Evolutionary conservation across 164 flowering plant genomes (phyloP).

Genomic region (Saururus chinensis): DNA sequence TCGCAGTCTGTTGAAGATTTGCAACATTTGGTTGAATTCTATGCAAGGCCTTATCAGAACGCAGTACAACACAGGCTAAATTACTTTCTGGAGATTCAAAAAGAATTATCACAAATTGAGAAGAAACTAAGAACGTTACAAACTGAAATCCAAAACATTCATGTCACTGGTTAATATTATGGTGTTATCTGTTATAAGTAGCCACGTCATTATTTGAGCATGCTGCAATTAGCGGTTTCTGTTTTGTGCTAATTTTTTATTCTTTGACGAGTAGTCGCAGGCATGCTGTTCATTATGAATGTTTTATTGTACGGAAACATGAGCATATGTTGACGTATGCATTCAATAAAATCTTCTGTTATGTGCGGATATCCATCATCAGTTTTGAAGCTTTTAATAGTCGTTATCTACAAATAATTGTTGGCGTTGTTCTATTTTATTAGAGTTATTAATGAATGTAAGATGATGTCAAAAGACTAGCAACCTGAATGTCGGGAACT

Average conservation of each 20-base stretch:
- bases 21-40: conserved; percentile 32
- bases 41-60: conserved; percentile 46
- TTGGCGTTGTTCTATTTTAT: too few species aligned
- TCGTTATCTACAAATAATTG: too few species aligned
- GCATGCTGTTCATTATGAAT: not conserved
- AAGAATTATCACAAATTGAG: conserved; percentile 28
- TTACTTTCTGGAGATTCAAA: conserved; percentile 25
- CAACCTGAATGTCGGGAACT: too few species aligned
- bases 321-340: not conserved
- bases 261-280: not conserved
- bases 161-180: conserved; percentile 22
- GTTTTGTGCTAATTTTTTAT: too few species aligned
- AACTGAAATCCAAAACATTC: conserved; percentile 51
- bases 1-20: conserved; percentile 22
- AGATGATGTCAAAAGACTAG: too few species aligned
- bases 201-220: not conserved
- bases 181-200: not conserved
- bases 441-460: too few species aligned
- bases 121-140: conserved; percentile 30
- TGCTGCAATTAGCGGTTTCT: not conserved
- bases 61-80: conserved; percentile 43
- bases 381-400: too few species aligned
- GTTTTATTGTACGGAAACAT: not conserved
- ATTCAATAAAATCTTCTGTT: too few species aligned
- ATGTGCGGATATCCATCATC: not conserved